phyloP scores from a whole-genome alignment of 164 flowering plant species.

The Macadamia tetraphylla region DNA sequence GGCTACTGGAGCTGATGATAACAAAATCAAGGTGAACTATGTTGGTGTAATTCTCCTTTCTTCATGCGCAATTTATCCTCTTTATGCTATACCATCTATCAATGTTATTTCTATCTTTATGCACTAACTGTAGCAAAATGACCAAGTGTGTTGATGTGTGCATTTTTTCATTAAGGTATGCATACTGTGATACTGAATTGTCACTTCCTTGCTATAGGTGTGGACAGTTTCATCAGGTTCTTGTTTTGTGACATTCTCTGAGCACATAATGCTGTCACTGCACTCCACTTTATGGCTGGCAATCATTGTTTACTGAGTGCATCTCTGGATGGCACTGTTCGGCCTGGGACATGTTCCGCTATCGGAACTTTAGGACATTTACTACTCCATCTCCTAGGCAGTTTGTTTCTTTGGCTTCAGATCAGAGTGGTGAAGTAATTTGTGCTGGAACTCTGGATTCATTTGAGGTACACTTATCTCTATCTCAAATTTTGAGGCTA shows the following conservation, averaged over 20 bases:
- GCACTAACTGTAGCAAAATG: not conserved
- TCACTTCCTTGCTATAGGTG: slow-evolving; percentile 48
- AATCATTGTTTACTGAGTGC: slow-evolving; percentile 89
- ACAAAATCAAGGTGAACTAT: slow-evolving; percentile 78
- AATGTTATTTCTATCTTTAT: not conserved
- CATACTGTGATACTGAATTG: not conserved
- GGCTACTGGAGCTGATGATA: slow-evolving; percentile 99
- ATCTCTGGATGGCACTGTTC: slow-evolving; percentile 96
- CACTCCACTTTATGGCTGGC: slow-evolving; percentile 82
- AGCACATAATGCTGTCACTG: slow-evolving; percentile 94
- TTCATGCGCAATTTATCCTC: not conserved
- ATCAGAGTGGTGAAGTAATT: slow-evolving; percentile 94
- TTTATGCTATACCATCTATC: not conserved
- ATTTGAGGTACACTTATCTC: slow-evolving; percentile 61
- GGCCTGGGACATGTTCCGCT: slow-evolving; percentile 98
- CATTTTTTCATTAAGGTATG: not conserved
- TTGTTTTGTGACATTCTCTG: slow-evolving; percentile 89
- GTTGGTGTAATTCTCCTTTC: not conserved
- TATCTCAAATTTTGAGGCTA: not conserved
- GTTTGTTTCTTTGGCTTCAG: slow-evolving; percentile 94
- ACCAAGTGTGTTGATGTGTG: not conserved
- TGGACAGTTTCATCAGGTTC: slow-evolving; percentile 94
- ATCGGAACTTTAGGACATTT: slow-evolving; percentile 89
- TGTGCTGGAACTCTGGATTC: slow-evolving; percentile 98
- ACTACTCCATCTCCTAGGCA: slow-evolving; percentile 85